These are phyloP conservation scores for Sclerotinia sclerotiorum DNA, from an alignment of 2,329 filamentous ascomycete genomes.

Conservation along the genomic window DNA sequence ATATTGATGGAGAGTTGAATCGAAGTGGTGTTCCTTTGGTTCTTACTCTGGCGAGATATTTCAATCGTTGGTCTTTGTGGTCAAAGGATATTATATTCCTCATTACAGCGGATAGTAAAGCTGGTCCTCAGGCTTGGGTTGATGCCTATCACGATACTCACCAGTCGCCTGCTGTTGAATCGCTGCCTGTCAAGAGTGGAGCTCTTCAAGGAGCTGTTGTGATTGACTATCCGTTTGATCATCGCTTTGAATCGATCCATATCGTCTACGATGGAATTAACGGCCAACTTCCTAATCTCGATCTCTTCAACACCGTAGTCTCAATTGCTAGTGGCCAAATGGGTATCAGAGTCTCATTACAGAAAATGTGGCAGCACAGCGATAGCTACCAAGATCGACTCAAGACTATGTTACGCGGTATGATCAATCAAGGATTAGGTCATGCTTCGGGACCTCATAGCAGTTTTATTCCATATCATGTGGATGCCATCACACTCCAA, in stretches of 20 bases:
- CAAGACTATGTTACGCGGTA: constrained; percentile 84
- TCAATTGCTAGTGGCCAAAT: constrained; percentile 88
- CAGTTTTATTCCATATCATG: constrained; percentile 95
- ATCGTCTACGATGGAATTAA: constrained; percentile 95
- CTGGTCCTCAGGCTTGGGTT: constrained; percentile 93
- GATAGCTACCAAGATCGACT: constrained; percentile 80
- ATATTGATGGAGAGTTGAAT: constrained; percentile 76
- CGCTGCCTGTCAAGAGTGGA: constrained; percentile 85
- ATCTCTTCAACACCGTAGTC: constrained; percentile 91
- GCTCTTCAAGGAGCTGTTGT: constrained; percentile 89
- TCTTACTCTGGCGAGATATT: constrained; percentile 86
- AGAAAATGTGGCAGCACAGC: constrained; percentile 78
- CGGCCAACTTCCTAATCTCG: constrained; percentile 90
- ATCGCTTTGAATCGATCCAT: constrained; percentile 83
- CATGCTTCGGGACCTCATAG: constrained; percentile 89
- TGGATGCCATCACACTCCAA: constrained; percentile 91
- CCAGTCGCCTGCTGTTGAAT: constrained; percentile 65
- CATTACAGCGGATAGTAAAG: constrained; percentile 82
- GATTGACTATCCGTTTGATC: constrained; percentile 87
- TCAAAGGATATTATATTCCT: constrained; percentile 97
- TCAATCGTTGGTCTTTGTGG: constrained; percentile 97
- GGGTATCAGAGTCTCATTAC: constrained; percentile 79
- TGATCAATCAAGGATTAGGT: constrained; percentile 88
- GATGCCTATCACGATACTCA: constrained; percentile 96
- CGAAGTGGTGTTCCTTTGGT: constrained; percentile 83